Conservation (phyloP, 2,329 filamentous ascomycete genomes). For the Akanthomyces uredinophilus region DNA sequence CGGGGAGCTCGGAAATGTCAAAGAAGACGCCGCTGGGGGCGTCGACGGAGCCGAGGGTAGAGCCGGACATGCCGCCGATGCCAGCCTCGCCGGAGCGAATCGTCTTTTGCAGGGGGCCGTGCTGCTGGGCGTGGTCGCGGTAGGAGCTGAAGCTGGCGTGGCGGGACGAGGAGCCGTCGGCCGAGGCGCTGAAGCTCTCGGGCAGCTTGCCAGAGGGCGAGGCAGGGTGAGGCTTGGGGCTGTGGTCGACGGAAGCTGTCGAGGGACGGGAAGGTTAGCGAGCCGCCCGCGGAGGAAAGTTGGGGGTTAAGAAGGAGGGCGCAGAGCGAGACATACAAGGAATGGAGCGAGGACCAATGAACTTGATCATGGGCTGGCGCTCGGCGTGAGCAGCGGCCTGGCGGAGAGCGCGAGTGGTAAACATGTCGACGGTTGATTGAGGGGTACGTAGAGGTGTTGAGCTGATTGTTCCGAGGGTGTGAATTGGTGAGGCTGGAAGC, state of each 20-base stretch:
- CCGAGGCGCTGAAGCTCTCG: slow-evolving; percentile 38
- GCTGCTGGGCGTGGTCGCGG: slow-evolving; percentile 72
- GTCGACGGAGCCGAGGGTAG: slow-evolving; percentile 66
- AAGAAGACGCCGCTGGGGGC: slow-evolving; percentile 73
- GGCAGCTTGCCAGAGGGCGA: slow-evolving; percentile 63
- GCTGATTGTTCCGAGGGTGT: slow-evolving; percentile 11
- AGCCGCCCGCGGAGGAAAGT: background rate
- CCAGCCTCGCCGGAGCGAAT: slow-evolving; percentile 36
- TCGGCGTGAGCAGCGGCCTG: slow-evolving; percentile 55
- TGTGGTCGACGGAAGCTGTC: slow-evolving; percentile 65
- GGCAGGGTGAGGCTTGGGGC: slow-evolving; percentile 67
- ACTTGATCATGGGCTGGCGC: slow-evolving; percentile 57
- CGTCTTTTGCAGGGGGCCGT: slow-evolving; percentile 65
- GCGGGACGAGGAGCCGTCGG: slow-evolving; percentile 32
- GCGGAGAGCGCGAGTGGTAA: slow-evolving; percentile 51
- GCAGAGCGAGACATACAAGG: slow-evolving; percentile 41
- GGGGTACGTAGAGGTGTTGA: background rate
- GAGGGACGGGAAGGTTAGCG: slow-evolving; percentile 23
- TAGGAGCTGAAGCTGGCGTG: slow-evolving; percentile 68
- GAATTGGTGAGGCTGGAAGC: background rate
- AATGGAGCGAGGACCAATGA: slow-evolving; percentile 55
- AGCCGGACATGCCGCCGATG: slow-evolving; percentile 60
- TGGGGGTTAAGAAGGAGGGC: background rate
- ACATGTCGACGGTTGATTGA: slow-evolving; percentile 37
- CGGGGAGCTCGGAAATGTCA: slow-evolving; percentile 81